Evolutionary conservation across 1,284 basidiomycete genomes (phyloP), one percentile per base, ranked within the genome.

Genomic region (Ustilago tritici): DNA sequence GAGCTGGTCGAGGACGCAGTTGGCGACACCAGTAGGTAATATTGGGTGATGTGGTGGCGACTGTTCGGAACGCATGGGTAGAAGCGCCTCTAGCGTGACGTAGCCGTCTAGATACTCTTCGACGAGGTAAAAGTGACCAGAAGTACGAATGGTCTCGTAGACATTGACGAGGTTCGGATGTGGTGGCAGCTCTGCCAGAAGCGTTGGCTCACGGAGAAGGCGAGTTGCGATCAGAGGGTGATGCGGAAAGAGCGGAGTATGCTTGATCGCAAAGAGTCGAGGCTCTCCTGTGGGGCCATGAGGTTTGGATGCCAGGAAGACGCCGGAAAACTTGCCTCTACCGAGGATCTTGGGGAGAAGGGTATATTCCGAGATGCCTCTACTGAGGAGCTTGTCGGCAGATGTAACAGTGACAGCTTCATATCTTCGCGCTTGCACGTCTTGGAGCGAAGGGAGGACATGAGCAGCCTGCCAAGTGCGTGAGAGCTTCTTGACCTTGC

Each of bases 101-200:
- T 88, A 88, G 1, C 87, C 87, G 1, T 87, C 88, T 12, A 89
- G 85, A 55, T 85, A 88, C 43, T 89, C 89, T 58, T 88, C 89
- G 60, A 90, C 87, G n/a, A 90, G 88, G 81, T 90, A 90, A 76
- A 89, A 89, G 78, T 90, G 89, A 2, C 88, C 89, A 5, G 88
- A 86, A 0, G 89, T 90, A 5, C 89, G 82, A 32, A 90, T 88
- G 57, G 88, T 89, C 41, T 89, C 89, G 70, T 88, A 87, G 3
- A 90, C 89, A 47, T 87, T 86, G 70, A 90, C 88, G 31, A 90
- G 85, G 72, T 89, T 89, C 1, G 89, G 89, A 80, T 90, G 89
- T 1, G 88, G 88, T 0, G 88, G 87, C 1, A 90, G 85, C 78
- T 90, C 88, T 1, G 89, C 88, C 15, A 90, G 85, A 15, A 90